These are phyloP conservation scores for Serendipita sp. DNA, from an alignment of 768 basidiomycete species.

Conservation along the genomic window DNA sequence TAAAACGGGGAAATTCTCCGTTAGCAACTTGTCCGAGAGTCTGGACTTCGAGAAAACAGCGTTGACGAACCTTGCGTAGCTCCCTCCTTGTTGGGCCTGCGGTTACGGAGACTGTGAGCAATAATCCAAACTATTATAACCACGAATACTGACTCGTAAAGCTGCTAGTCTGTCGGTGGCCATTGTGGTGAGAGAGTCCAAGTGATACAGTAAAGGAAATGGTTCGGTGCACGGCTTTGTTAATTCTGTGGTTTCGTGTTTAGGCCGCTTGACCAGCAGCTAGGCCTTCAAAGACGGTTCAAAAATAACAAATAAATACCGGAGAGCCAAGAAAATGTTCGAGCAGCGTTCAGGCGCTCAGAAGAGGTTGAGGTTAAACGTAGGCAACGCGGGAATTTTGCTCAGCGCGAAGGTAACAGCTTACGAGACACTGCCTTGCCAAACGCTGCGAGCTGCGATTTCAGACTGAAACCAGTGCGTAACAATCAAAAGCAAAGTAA, in stretches of 20 bases:
- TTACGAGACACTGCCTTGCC: no score
- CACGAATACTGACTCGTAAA: constrained; percentile 7
- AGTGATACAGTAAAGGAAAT: not conserved
- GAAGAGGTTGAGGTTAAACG: no score
- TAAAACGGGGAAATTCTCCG: not conserved
- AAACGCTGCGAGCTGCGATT: no score
- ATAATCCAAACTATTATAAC: not conserved
- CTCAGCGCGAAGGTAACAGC: no score
- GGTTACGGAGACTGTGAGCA: not conserved
- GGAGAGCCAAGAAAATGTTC: constrained; percentile 6
- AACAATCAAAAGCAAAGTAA: no score
- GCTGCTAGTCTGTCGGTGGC: constrained; percentile 11
- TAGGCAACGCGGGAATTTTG: no score
- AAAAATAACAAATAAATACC: constrained; percentile 5
- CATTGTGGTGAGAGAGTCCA: constrained; percentile 2
- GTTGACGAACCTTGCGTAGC: constrained; percentile 4
- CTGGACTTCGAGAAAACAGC: not conserved
- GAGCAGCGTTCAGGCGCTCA: not conserved
- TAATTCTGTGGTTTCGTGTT: no score
- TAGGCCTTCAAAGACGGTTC: not conserved
- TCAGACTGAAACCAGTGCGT: no score
- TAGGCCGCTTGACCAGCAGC: no score
- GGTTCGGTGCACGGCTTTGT: not conserved
- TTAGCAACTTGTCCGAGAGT: not conserved
- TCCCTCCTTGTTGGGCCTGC: constrained; percentile 8